These are phyloP conservation scores for Kernera saxatilis DNA, from an alignment of 345 rosid species.

Conservation along the genomic window DNA sequence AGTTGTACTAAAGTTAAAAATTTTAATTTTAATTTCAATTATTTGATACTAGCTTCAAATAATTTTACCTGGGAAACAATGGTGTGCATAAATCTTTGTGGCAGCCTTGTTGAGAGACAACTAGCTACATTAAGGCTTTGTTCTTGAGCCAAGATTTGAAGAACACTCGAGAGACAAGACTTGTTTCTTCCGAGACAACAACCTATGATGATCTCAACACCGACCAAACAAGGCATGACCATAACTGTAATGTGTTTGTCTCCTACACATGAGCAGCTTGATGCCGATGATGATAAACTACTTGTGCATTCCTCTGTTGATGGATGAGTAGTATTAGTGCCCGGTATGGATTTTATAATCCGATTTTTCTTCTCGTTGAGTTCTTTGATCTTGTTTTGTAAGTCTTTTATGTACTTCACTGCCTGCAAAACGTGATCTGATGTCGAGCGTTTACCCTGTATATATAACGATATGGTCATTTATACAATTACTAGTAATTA, in stretches of 20 bases:
- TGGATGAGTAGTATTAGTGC: not conserved
- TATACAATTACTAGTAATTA: not conserved
- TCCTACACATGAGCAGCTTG: constrained; percentile 20
- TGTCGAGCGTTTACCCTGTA: constrained; percentile 29
- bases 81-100: constrained; percentile 19
- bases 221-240: constrained; percentile 23
- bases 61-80: constrained; percentile 25
- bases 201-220: constrained; percentile 25
- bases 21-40: not conserved
- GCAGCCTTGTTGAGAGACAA: constrained; percentile 20
- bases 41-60: not conserved
- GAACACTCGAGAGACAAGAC: constrained; percentile 25
- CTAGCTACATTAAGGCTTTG: constrained; percentile 18
- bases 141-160: constrained; percentile 14
- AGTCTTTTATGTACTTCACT: constrained; percentile 22
- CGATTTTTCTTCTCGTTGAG: constrained; percentile 13
- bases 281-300: constrained; percentile 18
- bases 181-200: constrained; percentile 22
- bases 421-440: constrained; percentile 24
- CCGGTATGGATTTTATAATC: not conserved
- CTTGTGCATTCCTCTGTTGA: constrained; percentile 24
- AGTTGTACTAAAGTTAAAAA: not conserved
- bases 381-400: constrained; percentile 18
- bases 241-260: constrained; percentile 17
- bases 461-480: not conserved